Percentiles rank a stretch among this genome's conserved stretches.
Evolutionary conservation across 1,284 basidiomycete genomes (phyloP).

Genomic region (Rhodotorula sp.): DNA sequence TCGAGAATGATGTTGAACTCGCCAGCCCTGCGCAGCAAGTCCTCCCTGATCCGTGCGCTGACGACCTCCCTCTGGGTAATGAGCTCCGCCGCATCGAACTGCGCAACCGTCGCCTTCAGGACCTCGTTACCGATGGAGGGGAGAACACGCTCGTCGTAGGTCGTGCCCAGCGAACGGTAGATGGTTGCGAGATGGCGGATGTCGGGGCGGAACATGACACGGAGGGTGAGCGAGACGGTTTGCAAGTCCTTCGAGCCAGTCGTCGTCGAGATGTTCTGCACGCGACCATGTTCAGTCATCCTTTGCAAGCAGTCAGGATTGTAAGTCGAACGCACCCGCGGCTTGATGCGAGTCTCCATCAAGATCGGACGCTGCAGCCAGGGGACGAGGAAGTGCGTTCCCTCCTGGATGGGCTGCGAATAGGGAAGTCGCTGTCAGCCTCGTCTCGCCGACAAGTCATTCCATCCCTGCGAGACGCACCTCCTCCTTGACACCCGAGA

Average conservation of each 20-base stretch:
- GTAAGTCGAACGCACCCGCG: constrained; percentile 60
- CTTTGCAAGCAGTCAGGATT: neutral
- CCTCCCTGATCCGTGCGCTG: constrained; percentile 88
- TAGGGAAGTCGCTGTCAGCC: neutral
- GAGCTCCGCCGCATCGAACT: constrained; percentile 97
- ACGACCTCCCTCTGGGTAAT: constrained; percentile 69
- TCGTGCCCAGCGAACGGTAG: constrained; percentile 89
- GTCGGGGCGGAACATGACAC: constrained; percentile 92
- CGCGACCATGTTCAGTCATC: neutral
- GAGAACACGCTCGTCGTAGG: constrained; percentile 78
- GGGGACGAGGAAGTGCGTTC: constrained; percentile 95
- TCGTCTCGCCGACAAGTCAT: too few species aligned
- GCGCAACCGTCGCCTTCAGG: constrained; percentile 94
- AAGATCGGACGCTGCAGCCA: constrained; percentile 88
- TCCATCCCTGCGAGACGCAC: constrained; percentile 36
- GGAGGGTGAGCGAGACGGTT: constrained; percentile 94
- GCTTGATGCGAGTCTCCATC: constrained; percentile 97
- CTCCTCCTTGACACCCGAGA: constrained; percentile 81
- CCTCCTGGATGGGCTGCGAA: constrained; percentile 70
- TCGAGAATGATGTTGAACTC: constrained; percentile 97
- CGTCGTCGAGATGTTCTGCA: constrained; percentile 90
- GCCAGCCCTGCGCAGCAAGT: constrained; percentile 85
- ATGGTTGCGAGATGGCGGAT: constrained; percentile 83
- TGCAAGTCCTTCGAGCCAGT: constrained; percentile 95
- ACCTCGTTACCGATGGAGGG: constrained; percentile 87